These are phyloP conservation scores for Metschnikowia picachoensis DNA, from an alignment of 805 yeast species.

Conservation along the genomic window DNA sequence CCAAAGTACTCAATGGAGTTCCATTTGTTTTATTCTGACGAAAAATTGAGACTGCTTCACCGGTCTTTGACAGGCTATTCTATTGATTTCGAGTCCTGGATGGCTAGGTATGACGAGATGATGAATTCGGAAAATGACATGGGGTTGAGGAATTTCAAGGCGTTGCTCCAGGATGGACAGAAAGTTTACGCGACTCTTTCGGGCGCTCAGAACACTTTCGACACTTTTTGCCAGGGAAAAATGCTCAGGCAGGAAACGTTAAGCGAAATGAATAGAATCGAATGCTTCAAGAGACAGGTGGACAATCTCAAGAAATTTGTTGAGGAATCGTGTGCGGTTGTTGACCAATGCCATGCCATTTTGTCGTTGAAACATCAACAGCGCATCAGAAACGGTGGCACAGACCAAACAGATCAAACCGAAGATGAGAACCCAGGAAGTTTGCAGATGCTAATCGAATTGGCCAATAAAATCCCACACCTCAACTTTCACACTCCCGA, in stretches of 20 bases:
- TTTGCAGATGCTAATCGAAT: conserved; percentile 12
- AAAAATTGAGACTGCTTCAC: conserved; percentile 39
- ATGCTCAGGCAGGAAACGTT: conserved; percentile 1
- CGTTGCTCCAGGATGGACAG: conserved; percentile 54
- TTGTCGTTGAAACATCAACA: conserved; percentile 51
- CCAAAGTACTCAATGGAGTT: conserved; percentile 32
- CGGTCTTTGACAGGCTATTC: conserved; percentile 39
- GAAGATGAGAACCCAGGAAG: conserved; percentile 22
- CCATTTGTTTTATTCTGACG: conserved; percentile 50
- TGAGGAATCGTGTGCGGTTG: conserved; percentile 46
- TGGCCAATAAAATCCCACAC: conserved; percentile 40
- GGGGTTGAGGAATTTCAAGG: conserved; percentile 41
- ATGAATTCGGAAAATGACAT: conserved; percentile 43
- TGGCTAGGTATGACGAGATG: conserved; percentile 37
- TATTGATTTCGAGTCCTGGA: conserved; percentile 51
- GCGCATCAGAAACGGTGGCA: conserved; percentile 36
- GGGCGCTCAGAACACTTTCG: conserved; percentile 18
- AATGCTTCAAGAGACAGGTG: conserved; percentile 21
- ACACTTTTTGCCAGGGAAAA: conserved; percentile 8
- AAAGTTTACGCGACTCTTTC: conserved; percentile 40
- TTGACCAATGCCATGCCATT: conserved; percentile 51
- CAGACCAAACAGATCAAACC: conserved; percentile 16
- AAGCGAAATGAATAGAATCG: conserved; percentile 9
- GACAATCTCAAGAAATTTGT: conserved; percentile 40
- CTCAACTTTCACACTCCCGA: conserved; percentile 55